These are phyloP conservation scores for Phytophthora multivora DNA, from an alignment of 352 stramenopile species.

Conservation along the genomic window DNA sequence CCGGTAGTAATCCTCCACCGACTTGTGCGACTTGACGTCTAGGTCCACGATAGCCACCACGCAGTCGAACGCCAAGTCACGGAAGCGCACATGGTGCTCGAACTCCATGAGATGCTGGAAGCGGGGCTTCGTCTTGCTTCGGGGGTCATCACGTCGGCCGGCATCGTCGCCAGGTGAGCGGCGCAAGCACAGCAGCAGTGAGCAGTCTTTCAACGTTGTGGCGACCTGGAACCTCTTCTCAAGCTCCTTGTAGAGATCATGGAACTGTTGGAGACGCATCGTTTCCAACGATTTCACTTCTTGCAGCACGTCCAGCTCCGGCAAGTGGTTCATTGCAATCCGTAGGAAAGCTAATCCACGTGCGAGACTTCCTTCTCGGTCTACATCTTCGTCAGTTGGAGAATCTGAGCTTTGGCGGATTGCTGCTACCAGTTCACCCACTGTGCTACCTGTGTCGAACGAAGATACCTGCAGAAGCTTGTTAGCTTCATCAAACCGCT, in stretches of 20 bases:
- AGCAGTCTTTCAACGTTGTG: constrained; percentile 88
- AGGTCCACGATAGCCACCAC: constrained; percentile 86
- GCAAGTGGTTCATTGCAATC: constrained; percentile 48
- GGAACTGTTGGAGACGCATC: constrained; percentile 47
- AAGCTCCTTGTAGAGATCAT: constrained; percentile 60
- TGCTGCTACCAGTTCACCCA: constrained; percentile 40
- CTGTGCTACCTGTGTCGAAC: constrained; percentile 12
- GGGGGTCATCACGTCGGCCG: constrained; percentile 6
- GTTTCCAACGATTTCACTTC: constrained; percentile 41
- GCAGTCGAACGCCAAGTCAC: constrained; percentile 74
- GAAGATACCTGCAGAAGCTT: constrained; percentile 2
- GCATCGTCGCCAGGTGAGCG: constrained; percentile 41
- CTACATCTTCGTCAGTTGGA: constrained; percentile 42
- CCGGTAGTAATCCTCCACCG: constrained; percentile 79
- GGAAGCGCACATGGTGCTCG: constrained; percentile 65
- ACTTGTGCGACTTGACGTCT: constrained; percentile 89
- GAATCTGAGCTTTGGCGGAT: constrained; percentile 19
- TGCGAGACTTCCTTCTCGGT: constrained; percentile 51
- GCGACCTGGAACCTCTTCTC: constrained; percentile 81
- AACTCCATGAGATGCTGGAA: constrained; percentile 77
- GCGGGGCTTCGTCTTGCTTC: constrained; percentile 27
- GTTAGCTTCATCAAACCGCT: constrained; percentile 39
- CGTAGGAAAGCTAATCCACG: constrained; percentile 57
- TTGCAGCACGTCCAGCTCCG: constrained; percentile 42
- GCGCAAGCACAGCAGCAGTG: constrained; percentile 72